Conservation (phyloP, 306 rosid genomes). For the Trifolium pratense region DNA sequence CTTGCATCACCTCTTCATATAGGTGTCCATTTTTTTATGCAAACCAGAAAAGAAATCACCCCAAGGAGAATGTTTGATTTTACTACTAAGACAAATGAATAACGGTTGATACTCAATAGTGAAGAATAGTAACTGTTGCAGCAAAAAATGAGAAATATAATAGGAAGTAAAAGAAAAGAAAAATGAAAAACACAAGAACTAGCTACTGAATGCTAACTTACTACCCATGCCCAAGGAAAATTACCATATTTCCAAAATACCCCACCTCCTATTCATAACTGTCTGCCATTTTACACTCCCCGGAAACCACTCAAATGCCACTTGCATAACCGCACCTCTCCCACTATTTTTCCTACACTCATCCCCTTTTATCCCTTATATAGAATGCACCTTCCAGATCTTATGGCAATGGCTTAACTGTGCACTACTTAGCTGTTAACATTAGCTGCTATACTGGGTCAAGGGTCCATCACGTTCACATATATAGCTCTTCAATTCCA, state of each 20-base stretch:
- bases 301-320: background rate
- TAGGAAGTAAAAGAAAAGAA: background rate
- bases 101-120: background rate
- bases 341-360: background rate
- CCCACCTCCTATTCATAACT: background rate
- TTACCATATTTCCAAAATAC: slow-evolving; percentile 1
- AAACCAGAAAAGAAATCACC: slow-evolving; percentile 6
- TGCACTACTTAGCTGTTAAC: background rate
- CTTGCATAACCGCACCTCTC: slow-evolving; percentile 3
- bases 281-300: background rate
- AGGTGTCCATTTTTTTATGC: background rate
- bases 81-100: background rate
- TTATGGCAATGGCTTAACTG: background rate
- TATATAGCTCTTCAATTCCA: slow-evolving; percentile 15
- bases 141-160: background rate
- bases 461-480: slow-evolving; percentile 2
- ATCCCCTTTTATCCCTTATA: background rate
- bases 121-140: background rate
- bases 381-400: background rate
- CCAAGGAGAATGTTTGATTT: slow-evolving; percentile 2
- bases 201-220: slow-evolving; percentile 2
- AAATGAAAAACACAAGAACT: background rate
- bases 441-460: slow-evolving; percentile 1
- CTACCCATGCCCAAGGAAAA: slow-evolving; percentile 1
- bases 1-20: slow-evolving; percentile 20